Evolutionary conservation across 305 asterid genomes (phyloP), one percentile per base, ranked within the genome.

Genomic region (Vinca major): DNA sequence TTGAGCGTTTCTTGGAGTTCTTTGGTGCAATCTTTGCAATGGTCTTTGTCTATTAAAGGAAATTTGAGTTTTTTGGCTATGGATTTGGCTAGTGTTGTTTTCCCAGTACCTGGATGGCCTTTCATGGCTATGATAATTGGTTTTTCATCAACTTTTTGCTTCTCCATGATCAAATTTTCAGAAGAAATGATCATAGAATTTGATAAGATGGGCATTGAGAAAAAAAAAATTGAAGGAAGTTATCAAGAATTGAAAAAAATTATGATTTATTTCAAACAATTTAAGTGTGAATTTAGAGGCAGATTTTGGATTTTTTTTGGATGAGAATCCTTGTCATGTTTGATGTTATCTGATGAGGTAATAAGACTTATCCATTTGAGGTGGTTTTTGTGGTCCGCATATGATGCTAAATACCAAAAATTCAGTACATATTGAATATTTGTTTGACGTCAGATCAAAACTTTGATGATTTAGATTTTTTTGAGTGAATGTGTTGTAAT

Each of bases 41-140:
- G 89, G 68, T 89, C 92, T 76, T 89, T 87, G 85, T 89, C 96
- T 11, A 86, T 17, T 0, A 87, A 78, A 5, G 95, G 95, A 67
- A 77, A 86, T 70, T 75, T 84, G 44, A 87, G 89, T 41, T 73
- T 19, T 58, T 62, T 80, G 10, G 95, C 89, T 26, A 86, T 41
- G 70, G 86, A 83, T 48, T 45, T 60, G 19, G 92, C 91, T 4
- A 87, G 58, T 7, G 96, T 86, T 82, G 80, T 84, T 77, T 87
- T 87, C 0, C 96, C 95, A 17, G 86, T 85, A 1, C 95, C 96
- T 1, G 92, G 96, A 76, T 89, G 96, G 37, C 96, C 96, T 75
- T 89, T 89, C 94, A 89, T 83, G 20, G 92, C 90, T 71, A 89
- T 81, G 75, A 89, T 50, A 13, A 73, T 61, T 43, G 79, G 83